These are phyloP conservation scores for Cercospora brassicicola DNA, from an alignment of 2,329 filamentous ascomycete species.

Conservation along the genomic window DNA sequence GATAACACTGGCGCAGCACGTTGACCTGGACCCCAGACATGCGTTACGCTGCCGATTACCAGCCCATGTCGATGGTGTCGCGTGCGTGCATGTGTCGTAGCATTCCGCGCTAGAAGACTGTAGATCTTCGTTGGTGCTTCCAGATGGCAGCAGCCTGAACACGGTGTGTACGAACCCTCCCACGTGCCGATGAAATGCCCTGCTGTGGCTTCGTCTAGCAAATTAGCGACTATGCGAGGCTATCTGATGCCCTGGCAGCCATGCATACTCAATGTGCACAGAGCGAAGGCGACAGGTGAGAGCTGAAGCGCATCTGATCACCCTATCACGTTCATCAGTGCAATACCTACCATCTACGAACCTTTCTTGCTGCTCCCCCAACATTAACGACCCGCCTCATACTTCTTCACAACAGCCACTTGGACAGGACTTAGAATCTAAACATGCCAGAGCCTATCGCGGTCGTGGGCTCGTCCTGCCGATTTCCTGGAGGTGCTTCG, in stretches of 20 bases:
- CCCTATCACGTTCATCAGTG: neutral
- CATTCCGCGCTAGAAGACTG: neutral
- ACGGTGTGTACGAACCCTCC: neutral
- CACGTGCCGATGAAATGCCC: neutral
- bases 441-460: slow-evolving; percentile 24
- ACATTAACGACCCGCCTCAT: neutral
- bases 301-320: neutral
- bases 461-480: slow-evolving; percentile 22
- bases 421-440: neutral
- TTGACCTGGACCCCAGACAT: neutral
- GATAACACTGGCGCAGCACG: neutral
- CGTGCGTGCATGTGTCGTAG: neutral
- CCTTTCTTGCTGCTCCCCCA: neutral
- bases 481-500: slow-evolving; percentile 26
- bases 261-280: neutral
- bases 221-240: neutral
- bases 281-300: neutral
- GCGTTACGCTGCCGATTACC: neutral
- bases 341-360: neutral
- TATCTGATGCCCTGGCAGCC: neutral
- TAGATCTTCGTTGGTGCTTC: neutral
- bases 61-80: neutral
- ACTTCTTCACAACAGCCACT: neutral
- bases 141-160: neutral
- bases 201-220: neutral